Base-by-base conservation (phyloP, 164 flowering plant species). In the Sextonia rubra region DNA sequence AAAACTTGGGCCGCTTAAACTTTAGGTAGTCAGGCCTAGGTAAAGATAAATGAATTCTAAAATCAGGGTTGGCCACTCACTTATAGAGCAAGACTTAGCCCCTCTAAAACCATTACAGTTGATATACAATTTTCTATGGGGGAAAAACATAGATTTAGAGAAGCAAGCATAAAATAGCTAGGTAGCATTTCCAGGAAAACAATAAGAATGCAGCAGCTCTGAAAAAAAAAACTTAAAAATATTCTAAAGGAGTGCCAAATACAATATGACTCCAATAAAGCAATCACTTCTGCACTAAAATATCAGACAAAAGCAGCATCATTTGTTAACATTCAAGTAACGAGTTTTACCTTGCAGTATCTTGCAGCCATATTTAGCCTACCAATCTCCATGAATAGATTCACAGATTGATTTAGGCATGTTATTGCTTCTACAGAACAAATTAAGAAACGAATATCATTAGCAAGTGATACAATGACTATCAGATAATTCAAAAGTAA, bases 301-400 rank as follows among this genome's bases (percentile, higher is more conserved):
- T 26, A 27, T 47, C 44, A 66, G 30, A 56, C 9, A 27, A 56
- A 22, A 67, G 15, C 4, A 56, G 26, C 47, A 7, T 29, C 8
- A 48, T 37, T 68, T n/a, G 3, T 58, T 1, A 20, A 65, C 17
- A 73, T 14, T 44, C 44, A 32, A 37, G 44, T 15, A 12, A 23
- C 25, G 58, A n/a, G 11, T 60, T 55, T 55, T 81, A 89, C 98
- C 98, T 94, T 92, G 82, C 82, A 85, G 76, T 90, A 87, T 85
- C 93, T 88, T 26, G 94, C 98, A 75, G 94, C 91, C 97, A 92
- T 90, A 77, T 78, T 87, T 49, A 94, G 82, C 82, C 94, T 85
- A 69, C 98, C 97, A 73, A 86, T 86, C 64, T 91, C 97, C 83
- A 86, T 74, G 74, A 91, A 88, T 24, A 86, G 12, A 76, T 87